Base-by-base conservation (phyloP, 768 basidiomycete species). In the Lentinus tigrinus region DNA sequence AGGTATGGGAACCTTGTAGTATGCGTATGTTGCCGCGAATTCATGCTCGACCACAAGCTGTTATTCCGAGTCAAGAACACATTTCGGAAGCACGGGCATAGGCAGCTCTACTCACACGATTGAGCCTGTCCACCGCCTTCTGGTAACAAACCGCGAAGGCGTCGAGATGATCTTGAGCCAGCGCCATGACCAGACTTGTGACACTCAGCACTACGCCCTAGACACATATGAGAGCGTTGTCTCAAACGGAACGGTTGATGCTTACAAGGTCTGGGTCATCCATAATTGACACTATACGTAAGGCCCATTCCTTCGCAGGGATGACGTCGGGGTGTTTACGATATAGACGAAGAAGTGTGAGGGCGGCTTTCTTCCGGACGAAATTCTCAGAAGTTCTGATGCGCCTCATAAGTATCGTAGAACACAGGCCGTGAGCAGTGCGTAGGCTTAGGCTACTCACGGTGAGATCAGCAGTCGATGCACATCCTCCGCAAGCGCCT, bases 361-460 rank as follows among this genome's bases (percentile, higher is more conserved):
- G 74, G 1, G 97, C 97, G 2, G 97, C 96, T 72, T 99, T 99
- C 78, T 99, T 99, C 79, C 95, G 95, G 53, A 98, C 97, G 65
- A 99, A 98, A 47, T 79, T 91, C 64, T 89, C 87, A 1, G 96
- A 98, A 19, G 95, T 98, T 43, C 96, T 98, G 61, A 13, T 44
- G 55, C 23, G 11, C 16, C 11, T 10, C 26, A 34, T 40, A 26
- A 19, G 10, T 11, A 9, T 19, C 9, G 11, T 26, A 19, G 4
- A 10, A 16, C 11, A 34, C 40, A 1, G 17, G 8, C 17, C 21
- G 14, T 11, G 13, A 14, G 19, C 10, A 13, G 28, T 38, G 21
- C 1, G 11, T 11, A 31, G 11, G 11, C 11, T 6, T 31, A 31
- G 31, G 31, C 31, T 13, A 74, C 82, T 66, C 69, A 98, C 96